Base-by-base conservation (phyloP, 2,329 filamentous ascomycete genomes). In the Hypomyces perniciosus region DNA sequence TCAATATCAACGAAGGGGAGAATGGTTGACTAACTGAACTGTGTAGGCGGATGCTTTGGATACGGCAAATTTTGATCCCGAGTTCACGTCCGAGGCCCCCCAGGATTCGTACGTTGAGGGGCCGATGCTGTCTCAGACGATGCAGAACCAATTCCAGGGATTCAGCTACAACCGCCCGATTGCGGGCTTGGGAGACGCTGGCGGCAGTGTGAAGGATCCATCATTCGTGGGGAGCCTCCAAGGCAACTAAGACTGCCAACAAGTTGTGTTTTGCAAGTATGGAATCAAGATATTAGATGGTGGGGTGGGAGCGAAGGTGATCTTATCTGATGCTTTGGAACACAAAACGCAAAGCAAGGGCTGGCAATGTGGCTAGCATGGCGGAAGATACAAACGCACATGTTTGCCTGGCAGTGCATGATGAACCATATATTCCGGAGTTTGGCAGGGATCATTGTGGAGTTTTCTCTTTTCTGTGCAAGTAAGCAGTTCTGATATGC, bases 121-220 rank as follows among this genome's bases (percentile, higher is more conserved):
- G 0, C 88, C 90, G 0, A 78, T 90, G 65, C 79, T 99, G 37
- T 96, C 90, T n/a, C 83, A 93, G 70, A 96, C 91, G 26, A 90
- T 92, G 84, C 93, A 99, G 72, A 84, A 95, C 68, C 91, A 96
- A 65, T 99, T 99, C 67, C 83, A 85, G 37, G 93, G 93, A 53
- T 99, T 95, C 85, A 95, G 88, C 56, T 97, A 97, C 78, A 97
- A 96, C 73, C 83, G 93, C 54, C 93, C 92, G 20, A 91, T 97
- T 59, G 90, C 91, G 51, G 92, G 92, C 46, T 79, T 96, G 34
- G 90, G 90, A 40, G 92, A 97, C 70, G 93, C 86, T 31, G 92
- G 93, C 57, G 92, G 93, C 56, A 96, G 90, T 71, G 86, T 97
- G 56, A 95, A 87, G 72, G 93, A 96, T 67, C 88, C 90, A 7